Conservation (phyloP, 2,329 filamentous ascomycete genomes). For the Pseudogymnoascus sp. region DNA sequence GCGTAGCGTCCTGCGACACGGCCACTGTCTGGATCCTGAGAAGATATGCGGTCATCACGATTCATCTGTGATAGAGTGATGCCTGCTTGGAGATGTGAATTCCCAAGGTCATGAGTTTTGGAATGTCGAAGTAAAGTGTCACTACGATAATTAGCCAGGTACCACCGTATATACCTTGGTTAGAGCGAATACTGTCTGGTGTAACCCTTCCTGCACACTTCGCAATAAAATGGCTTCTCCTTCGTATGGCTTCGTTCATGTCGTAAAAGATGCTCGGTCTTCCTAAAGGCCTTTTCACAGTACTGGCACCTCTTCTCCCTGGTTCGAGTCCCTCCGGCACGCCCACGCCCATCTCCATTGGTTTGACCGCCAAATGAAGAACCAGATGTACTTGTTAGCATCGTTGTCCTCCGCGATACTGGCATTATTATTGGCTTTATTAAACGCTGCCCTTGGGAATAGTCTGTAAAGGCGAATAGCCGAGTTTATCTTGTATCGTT, state of each 20-base stretch:
- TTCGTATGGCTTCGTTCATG: constrained; percentile 28
- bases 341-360: too few relatives aligned
- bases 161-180: background rate
- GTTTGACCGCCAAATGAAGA: too few relatives aligned
- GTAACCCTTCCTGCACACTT: constrained; percentile 21
- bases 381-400: too few relatives aligned
- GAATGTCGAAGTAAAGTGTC: constrained; percentile 8
- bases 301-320: background rate
- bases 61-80: background rate
- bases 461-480: too few relatives aligned
- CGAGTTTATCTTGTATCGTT: too few relatives aligned
- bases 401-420: too few relatives aligned
- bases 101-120: background rate
- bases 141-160: background rate
- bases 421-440: too few relatives aligned
- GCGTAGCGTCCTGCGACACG: background rate
- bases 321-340: too few relatives aligned
- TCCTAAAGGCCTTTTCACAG: constrained; percentile 18
- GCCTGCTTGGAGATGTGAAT: background rate
- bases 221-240: constrained; percentile 27
- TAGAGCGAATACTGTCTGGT: constrained; percentile 19
- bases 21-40: background rate
- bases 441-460: too few relatives aligned
- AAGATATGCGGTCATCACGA: background rate
- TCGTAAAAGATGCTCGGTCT: constrained; percentile 27